phyloP scores from a whole-genome alignment of 2,329 filamentous ascomycete genomes.

The Cyclaneusma minus region DNA sequence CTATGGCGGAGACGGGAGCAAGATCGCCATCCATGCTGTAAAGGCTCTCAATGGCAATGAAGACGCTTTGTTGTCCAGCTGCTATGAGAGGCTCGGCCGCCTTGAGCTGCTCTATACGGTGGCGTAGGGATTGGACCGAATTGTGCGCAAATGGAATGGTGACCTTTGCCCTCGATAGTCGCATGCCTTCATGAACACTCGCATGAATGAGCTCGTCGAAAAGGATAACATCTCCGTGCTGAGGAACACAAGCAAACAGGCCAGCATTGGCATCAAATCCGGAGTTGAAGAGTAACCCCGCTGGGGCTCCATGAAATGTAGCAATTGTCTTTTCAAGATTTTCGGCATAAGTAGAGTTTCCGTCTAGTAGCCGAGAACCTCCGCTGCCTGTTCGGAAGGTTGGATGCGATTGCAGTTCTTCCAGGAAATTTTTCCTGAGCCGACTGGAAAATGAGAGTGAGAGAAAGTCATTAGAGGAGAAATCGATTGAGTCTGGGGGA shows the following conservation, averaged over 20 bases:
- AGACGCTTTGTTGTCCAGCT: slow-evolving; percentile 32
- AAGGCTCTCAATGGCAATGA: slow-evolving; percentile 53
- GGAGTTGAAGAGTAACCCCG: slow-evolving; percentile 37
- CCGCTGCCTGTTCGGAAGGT: slow-evolving; percentile 27
- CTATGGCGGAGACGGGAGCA: slow-evolving; percentile 44
- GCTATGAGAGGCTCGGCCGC: slow-evolving; percentile 1
- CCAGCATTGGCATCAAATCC: slow-evolving; percentile 54
- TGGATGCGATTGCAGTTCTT: slow-evolving; percentile 8
- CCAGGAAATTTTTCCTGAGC: slow-evolving; percentile 49
- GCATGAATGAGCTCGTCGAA: slow-evolving; percentile 68
- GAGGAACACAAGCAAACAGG: slow-evolving; percentile 43
- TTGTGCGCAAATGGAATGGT: slow-evolving; percentile 42
- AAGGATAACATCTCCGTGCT: slow-evolving; percentile 44
- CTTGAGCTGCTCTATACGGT: slow-evolving; percentile 10
- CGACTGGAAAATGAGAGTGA: slow-evolving; percentile 43
- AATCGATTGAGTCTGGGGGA: slow-evolving; percentile 55
- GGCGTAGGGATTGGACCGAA: slow-evolving; percentile 20
- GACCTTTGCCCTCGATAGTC: slow-evolving; percentile 36
- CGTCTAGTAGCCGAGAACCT: slow-evolving; percentile 36
- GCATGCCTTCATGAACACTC: slow-evolving; percentile 66
- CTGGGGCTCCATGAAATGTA: slow-evolving; percentile 27
- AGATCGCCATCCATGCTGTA: slow-evolving; percentile 80
- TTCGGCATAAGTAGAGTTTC: slow-evolving; percentile 30
- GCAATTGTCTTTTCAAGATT: slow-evolving; percentile 30
- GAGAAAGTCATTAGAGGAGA: slow-evolving; percentile 68